A percentile compares a stretch with the other conserved stretches of the same genome.
Evolutionary conservation across 257 asterid genomes (phyloP).

Genomic region (Nicotiana attenuata): DNA sequence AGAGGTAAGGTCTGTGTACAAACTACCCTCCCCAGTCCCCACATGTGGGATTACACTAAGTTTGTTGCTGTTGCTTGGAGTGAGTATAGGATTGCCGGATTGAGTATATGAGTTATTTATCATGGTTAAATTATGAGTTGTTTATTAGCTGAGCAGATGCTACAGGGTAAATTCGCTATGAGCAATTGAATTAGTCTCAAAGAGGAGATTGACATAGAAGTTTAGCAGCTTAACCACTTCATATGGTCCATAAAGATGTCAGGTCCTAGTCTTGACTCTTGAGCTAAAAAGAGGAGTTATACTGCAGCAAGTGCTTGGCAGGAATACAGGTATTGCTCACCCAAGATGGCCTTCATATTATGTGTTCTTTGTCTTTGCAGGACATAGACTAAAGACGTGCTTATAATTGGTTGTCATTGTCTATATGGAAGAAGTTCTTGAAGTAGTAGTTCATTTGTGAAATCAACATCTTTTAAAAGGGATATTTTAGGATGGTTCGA

Average conservation of each 20-base stretch:
- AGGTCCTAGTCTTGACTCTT: not conserved
- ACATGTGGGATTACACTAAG: too few relatives aligned
- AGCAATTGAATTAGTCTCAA: not conserved
- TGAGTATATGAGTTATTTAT: not conserved
- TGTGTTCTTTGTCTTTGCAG: not conserved
- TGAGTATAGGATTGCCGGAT: not conserved
- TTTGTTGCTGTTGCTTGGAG: not conserved
- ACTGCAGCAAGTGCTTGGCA: not conserved
- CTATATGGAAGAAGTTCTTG: not conserved
- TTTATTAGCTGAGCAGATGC: not conserved
- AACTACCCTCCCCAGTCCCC: too few relatives aligned
- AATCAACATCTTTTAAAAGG: not conserved
- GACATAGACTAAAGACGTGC: not conserved
- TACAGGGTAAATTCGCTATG: not conserved
- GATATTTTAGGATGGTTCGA: not conserved
- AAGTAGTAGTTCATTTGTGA: not conserved
- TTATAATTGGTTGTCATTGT: not conserved
- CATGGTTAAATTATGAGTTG: not conserved
- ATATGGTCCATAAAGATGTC: not conserved
- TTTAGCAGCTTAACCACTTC: conserved; percentile 2
- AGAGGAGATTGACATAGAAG: not conserved
- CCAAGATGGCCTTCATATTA: not conserved
- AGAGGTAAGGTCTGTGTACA: too few relatives aligned
- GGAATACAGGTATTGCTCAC: not conserved
- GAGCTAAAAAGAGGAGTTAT: not conserved